phyloP scores from a whole-genome alignment of 176 grass and related monocot genomes.

The bread wheat (Triticum aestivum) region DNA sequence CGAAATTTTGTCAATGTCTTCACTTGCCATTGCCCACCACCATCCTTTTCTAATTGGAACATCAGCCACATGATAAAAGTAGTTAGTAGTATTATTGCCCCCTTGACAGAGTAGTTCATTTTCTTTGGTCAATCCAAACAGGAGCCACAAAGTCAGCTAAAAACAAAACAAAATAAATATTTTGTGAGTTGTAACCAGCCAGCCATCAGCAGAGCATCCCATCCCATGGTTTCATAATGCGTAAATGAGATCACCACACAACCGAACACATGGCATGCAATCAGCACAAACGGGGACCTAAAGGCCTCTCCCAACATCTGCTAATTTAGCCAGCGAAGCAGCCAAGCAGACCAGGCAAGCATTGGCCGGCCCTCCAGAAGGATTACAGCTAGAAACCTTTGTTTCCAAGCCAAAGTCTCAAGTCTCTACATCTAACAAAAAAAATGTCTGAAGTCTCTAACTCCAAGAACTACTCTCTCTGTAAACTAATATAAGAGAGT shows the following conservation, averaged over 20 bases:
- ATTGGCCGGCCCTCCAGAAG: conserved; percentile 2
- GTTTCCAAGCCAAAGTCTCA: background rate
- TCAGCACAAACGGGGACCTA: background rate
- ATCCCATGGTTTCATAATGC: background rate
- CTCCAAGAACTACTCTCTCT: background rate
- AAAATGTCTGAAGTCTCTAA: background rate
- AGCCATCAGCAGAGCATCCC: background rate
- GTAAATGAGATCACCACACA: background rate
- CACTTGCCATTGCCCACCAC: too few relatives aligned
- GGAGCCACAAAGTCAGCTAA: background rate
- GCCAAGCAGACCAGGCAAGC: background rate
- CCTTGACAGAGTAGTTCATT: background rate
- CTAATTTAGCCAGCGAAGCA: conserved; percentile 24
- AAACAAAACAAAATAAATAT: background rate
- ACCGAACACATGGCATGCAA: background rate
- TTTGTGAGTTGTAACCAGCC: background rate
- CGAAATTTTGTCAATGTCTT: too few relatives aligned
- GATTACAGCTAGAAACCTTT: conserved; percentile 35
- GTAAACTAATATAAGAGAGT: too few relatives aligned
- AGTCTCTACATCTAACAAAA: too few relatives aligned
- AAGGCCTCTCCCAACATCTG: background rate
- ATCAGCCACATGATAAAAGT: too few relatives aligned
- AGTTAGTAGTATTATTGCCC: too few relatives aligned
- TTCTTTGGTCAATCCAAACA: background rate
- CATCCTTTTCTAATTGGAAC: too few relatives aligned